Evolutionary conservation across 345 rosid genomes (phyloP).

Genomic region (Hibiscus syriacus): DNA sequence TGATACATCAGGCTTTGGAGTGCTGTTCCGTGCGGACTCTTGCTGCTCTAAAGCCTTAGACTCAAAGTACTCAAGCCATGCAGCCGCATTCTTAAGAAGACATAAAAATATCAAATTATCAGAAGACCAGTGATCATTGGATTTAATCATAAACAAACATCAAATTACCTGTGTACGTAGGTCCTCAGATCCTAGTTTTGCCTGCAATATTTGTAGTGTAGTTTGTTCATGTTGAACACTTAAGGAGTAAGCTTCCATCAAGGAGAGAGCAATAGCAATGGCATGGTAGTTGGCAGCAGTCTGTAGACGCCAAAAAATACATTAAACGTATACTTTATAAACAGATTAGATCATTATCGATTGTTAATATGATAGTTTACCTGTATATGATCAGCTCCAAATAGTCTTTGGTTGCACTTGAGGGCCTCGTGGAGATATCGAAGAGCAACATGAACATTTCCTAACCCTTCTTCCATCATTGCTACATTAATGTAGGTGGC

Average conservation of each 20-base stretch:
- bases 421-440: constrained; percentile 95
- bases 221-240: too few species aligned
- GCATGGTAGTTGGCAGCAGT: constrained; percentile 99
- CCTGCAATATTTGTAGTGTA: too few species aligned
- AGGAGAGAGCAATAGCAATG: too few species aligned
- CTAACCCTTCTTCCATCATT: constrained; percentile 99
- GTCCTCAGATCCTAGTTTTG: constrained; percentile 90
- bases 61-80: constrained; percentile 93
- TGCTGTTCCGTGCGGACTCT: constrained; percentile 89
- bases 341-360: background rate
- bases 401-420: too few species aligned
- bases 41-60: constrained; percentile 92
- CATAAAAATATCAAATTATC: background rate
- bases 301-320: constrained; percentile 36
- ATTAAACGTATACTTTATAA: background rate
- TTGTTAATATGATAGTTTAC: constrained; percentile 20
- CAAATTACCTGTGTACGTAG: constrained; percentile 76
- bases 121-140: background rate
- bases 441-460: constrained; percentile 90
- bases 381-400: too few species aligned
- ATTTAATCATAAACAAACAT: constrained; percentile 1
- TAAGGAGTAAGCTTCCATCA: too few species aligned
- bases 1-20: constrained; percentile 95
- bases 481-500: constrained; percentile 95
- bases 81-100: too few species aligned